phyloP scores from a whole-genome alignment of 495 filamentous ascomycete genomes.

The Gamarada debralockiae region DNA sequence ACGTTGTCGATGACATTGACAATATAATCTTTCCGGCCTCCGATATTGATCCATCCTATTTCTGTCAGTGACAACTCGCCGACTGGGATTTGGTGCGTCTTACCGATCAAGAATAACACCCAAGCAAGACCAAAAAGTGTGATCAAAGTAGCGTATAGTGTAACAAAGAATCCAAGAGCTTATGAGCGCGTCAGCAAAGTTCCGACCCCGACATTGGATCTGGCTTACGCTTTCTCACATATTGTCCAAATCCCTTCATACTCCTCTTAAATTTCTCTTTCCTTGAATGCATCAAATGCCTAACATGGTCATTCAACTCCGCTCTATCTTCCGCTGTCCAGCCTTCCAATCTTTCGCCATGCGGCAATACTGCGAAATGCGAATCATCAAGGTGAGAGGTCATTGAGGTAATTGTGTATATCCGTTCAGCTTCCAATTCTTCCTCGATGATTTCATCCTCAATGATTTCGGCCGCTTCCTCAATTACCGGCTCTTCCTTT shows the following conservation, averaged over 20 bases:
- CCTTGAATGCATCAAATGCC: slow-evolving; percentile 77
- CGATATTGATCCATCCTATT: slow-evolving; percentile 74
- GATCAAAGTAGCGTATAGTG: slow-evolving; percentile 74
- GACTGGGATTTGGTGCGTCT: slow-evolving; percentile 14
- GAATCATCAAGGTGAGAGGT: slow-evolving; percentile 38
- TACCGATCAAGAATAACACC: slow-evolving; percentile 76
- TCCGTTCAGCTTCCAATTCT: slow-evolving; percentile 8
- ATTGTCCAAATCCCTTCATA: slow-evolving; percentile 73
- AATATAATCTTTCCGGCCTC: slow-evolving; percentile 60
- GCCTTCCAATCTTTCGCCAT: slow-evolving; percentile 60
- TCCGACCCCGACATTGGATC: neutral
- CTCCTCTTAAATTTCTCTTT: slow-evolving; percentile 69
- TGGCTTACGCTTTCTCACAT: slow-evolving; percentile 52
- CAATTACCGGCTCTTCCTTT: slow-evolving; percentile 10
- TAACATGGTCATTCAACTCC: slow-evolving; percentile 74
- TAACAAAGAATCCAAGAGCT: slow-evolving; percentile 70
- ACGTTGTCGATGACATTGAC: slow-evolving; percentile 76
- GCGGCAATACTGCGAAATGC: slow-evolving; percentile 57
- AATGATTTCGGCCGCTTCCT: neutral
- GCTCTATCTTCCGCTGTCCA: slow-evolving; percentile 67
- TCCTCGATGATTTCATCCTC: neutral
- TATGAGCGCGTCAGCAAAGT: slow-evolving; percentile 16
- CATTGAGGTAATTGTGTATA: slow-evolving; percentile 34
- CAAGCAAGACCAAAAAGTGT: slow-evolving; percentile 78
- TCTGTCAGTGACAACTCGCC: neutral